These are phyloP conservation scores for Apiotrichum laibachii DNA, from an alignment of 1,284 basidiomycete species.

Conservation along the genomic window DNA sequence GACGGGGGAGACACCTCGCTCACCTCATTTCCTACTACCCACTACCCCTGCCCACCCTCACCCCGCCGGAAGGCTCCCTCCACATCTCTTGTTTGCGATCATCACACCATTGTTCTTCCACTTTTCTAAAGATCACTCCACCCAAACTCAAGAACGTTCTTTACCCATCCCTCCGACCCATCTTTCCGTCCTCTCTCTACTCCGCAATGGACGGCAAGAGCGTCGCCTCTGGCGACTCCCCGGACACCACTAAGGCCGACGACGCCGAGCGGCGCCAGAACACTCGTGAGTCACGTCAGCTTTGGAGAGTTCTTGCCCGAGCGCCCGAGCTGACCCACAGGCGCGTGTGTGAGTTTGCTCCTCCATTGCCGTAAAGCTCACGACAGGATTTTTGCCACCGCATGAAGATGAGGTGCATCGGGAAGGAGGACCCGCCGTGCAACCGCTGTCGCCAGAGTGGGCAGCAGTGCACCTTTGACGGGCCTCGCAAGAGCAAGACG, in stretches of 20 bases:
- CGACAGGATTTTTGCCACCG: constrained; percentile 44
- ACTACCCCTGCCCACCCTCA: too few relatives aligned
- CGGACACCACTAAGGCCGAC: neutral
- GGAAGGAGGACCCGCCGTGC: constrained; percentile 71
- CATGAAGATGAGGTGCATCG: constrained; percentile 59
- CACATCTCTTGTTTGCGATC: too few relatives aligned
- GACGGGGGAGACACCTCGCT: too few relatives aligned
- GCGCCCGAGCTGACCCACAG: neutral
- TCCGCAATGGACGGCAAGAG: neutral
- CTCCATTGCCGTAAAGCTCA: neutral
- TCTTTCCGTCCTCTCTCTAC: neutral
- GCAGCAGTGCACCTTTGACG: constrained; percentile 83
- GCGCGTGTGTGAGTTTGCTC: neutral
- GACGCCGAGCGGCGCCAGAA: neutral
- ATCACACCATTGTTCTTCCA: too few relatives aligned
- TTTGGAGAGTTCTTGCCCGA: neutral
- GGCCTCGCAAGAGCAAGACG: constrained; percentile 70
- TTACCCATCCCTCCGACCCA: too few relatives aligned
- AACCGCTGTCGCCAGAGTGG: constrained; percentile 55
- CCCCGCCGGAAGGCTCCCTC: too few relatives aligned
- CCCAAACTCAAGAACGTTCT: too few relatives aligned
- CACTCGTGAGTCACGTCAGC: neutral
- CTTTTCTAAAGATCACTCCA: too few relatives aligned
- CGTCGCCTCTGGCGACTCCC: neutral
- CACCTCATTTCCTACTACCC: too few relatives aligned